phyloP scores from a whole-genome alignment of 2,329 filamentous ascomycete species.

The Pseudophaeomoniella oleicola region DNA sequence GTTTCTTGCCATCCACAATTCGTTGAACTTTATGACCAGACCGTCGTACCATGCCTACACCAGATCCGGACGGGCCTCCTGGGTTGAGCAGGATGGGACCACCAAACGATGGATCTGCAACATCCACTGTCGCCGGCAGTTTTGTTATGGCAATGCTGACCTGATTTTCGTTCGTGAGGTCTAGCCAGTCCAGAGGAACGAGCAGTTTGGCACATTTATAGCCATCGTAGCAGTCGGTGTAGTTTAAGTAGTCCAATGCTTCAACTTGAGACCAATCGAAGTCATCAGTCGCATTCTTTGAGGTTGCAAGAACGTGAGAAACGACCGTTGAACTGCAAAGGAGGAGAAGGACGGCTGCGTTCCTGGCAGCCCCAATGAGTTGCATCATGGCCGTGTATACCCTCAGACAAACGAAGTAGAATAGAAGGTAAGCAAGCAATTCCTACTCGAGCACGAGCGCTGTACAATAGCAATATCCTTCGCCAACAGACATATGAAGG shows the following conservation, averaged over 20 bases:
- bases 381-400: too few relatives aligned
- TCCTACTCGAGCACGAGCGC: too few relatives aligned
- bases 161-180: constrained; percentile 13
- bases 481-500: too few relatives aligned
- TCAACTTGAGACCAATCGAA: background rate
- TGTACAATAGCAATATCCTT: too few relatives aligned
- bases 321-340: background rate
- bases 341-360: too few relatives aligned
- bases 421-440: too few relatives aligned
- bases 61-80: constrained; percentile 24
- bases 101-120: constrained; percentile 26
- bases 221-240: constrained; percentile 27
- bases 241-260: constrained; percentile 13
- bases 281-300: background rate
- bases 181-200: constrained; percentile 33
- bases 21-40: constrained; percentile 8
- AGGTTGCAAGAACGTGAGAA: background rate
- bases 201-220: constrained; percentile 35
- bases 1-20: constrained; percentile 20
- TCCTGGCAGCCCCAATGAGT: too few relatives aligned
- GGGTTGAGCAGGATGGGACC: constrained; percentile 35
- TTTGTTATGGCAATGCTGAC: constrained; percentile 31
- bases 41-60: constrained; percentile 16
- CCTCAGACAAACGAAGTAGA: too few relatives aligned
- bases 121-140: constrained; percentile 24